phyloP scores from a whole-genome alignment of 352 stramenopile species.

The Pythium pyrilobum region DNA sequence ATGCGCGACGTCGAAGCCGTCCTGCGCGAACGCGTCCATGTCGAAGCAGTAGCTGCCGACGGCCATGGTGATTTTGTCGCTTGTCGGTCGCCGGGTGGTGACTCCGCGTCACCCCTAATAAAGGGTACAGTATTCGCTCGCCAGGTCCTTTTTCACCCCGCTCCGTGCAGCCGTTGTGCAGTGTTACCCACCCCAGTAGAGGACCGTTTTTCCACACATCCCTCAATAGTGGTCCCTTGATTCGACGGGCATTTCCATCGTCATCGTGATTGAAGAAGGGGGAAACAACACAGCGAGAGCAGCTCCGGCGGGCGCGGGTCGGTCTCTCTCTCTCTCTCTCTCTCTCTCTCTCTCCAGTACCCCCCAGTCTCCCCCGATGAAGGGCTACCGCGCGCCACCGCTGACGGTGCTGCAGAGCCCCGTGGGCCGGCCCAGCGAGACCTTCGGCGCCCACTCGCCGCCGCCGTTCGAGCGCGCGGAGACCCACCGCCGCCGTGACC shows the following conservation, averaged over 20 bases:
- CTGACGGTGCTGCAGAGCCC: not conserved
- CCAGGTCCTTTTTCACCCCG: too few species aligned
- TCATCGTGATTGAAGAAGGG: conserved; percentile 2
- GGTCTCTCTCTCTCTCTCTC: not conserved
- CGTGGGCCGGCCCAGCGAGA: not conserved
- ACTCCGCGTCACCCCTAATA: too few species aligned
- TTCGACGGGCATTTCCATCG: too few species aligned
- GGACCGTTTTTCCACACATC: too few species aligned
- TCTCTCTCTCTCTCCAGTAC: not conserved
- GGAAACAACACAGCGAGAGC: too few species aligned
- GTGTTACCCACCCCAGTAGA: too few species aligned
- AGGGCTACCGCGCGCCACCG: not conserved
- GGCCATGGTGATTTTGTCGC: not conserved
- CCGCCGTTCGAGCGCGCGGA: not conserved
- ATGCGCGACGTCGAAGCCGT: conserved; percentile 53
- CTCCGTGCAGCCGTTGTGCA: too few species aligned
- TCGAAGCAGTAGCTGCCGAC: conserved; percentile 75
- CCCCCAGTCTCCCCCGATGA: too few species aligned
- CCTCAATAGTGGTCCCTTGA: too few species aligned
- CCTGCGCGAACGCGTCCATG: conserved; percentile 69
- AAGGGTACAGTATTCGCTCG: too few species aligned
- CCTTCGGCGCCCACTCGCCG: not conserved
- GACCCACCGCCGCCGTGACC: conserved; percentile 4
- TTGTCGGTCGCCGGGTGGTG: too few species aligned
- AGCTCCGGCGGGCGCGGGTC: not conserved